phyloP scores from a whole-genome alignment of 129 eudicot genomes.

The Flaveria linearis region DNA sequence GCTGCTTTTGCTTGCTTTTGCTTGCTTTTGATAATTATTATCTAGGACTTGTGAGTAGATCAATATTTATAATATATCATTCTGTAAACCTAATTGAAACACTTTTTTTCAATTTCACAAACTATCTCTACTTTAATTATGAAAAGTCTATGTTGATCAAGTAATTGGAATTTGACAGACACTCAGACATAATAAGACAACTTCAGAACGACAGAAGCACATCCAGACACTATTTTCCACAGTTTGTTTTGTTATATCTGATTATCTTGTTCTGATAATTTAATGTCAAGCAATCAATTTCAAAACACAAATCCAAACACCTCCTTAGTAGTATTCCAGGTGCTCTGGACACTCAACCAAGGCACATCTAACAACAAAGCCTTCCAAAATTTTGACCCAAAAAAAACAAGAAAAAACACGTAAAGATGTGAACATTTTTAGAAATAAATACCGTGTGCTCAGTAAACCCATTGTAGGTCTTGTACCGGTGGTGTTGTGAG shows the following conservation, averaged over 20 bases:
- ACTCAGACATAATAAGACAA: too few species aligned
- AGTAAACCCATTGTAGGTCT: conserved; percentile 23
- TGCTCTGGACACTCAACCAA: conserved; percentile 1
- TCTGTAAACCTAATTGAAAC: too few species aligned
- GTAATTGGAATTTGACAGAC: too few species aligned
- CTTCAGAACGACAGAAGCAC: not conserved
- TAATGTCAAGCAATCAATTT: not conserved
- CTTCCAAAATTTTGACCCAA: not conserved
- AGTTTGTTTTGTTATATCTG: not conserved
- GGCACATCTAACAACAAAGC: not conserved
- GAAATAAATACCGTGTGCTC: conserved; percentile 53
- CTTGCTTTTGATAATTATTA: too few species aligned
- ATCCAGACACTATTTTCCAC: not conserved
- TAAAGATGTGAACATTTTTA: not conserved
- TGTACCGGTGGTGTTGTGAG: conserved; percentile 34
- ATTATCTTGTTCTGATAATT: not conserved
- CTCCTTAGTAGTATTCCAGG: not conserved
- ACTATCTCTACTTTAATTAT: too few species aligned
- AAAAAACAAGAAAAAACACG: not conserved
- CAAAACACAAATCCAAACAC: not conserved
- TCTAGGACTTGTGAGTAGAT: too few species aligned
- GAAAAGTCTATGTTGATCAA: too few species aligned
- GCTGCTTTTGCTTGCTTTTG: too few species aligned
- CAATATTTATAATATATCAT: too few species aligned
- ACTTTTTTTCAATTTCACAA: too few species aligned